Evolutionary conservation across 2,329 filamentous ascomycete species (phyloP), one percentile per base, ranked within the genome.

Genomic region (Clathrospora elynae): DNA sequence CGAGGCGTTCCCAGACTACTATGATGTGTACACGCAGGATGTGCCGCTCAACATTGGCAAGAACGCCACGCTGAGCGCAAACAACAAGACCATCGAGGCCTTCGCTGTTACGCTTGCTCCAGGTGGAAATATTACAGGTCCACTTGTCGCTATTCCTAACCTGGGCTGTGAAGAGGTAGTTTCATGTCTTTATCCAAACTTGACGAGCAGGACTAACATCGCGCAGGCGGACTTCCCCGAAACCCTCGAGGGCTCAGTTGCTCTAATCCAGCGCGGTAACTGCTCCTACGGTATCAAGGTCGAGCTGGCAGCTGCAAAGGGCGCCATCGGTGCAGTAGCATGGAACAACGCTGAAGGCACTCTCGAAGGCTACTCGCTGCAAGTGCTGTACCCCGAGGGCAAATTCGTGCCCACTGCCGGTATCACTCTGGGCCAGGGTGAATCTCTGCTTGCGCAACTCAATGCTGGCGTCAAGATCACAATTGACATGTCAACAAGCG

Each of bases 221-320:
- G 14, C 17, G 5, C 36, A 67, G 57, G 73, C 76, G 3, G 86
- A 90, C 66, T 91, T 83, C 61, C 80, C 86, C 1, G 60, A 73
- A 3, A 70, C 73, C 2, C 72, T 85, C 5, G 67, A 72, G 10
- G 86, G 83, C 36, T 81, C 81, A 43, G 84, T 93, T 42, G 87
- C 85, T 8, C 75, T 92, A 22, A 79, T 92, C 55, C 75, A 77
- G 34, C 84, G 88, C 43, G 88, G 88, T 37, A 76, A 71, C 1
- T 93, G 88, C 62, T 58, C 80, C 6, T 93, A 90, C 56, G 86
- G 84, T 8, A 71, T 77, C 46, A 93, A 93, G 73, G 86, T 86
- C 1, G 77, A 77, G 32, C 72, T 80, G 10, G 87, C 88, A 5
- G 55, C 57, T 24, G 49, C 59, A 4, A 57, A 59, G 14, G 85